Percentiles rank a stretch among this genome's conserved stretches.
phyloP scores from a whole-genome alignment of 2,329 filamentous ascomycete species.

The Cytospora paraplurivora region DNA sequence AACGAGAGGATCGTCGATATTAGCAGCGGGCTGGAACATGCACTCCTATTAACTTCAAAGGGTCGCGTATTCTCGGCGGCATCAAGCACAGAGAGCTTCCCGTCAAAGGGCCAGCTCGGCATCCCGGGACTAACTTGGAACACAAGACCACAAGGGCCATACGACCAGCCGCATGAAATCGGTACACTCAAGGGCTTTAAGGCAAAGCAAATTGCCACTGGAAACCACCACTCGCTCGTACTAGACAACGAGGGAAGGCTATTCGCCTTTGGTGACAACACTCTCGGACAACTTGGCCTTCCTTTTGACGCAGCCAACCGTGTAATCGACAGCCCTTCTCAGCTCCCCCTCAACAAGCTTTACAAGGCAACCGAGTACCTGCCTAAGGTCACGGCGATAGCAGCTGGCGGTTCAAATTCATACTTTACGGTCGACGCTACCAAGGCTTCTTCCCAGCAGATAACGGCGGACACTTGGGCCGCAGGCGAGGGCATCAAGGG shows the following conservation, averaged over 20 bases:
- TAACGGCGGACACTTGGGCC: constrained; percentile 80
- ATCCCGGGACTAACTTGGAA: constrained; percentile 80
- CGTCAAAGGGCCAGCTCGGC: constrained; percentile 82
- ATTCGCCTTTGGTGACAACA: constrained; percentile 91
- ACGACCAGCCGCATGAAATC: constrained; percentile 82
- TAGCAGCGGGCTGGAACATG: constrained; percentile 80
- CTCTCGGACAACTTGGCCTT: constrained; percentile 87
- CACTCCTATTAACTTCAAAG: constrained; percentile 77
- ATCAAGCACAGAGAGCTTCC: constrained; percentile 75
- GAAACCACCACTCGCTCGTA: constrained; percentile 83
- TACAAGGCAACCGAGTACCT: constrained; percentile 67
- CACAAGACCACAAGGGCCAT: constrained; percentile 74
- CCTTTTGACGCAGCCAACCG: constrained; percentile 64
- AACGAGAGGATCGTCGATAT: constrained; percentile 76
- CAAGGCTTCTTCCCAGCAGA: constrained; percentile 50
- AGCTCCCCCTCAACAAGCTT: constrained; percentile 69
- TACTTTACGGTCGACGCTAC: constrained; percentile 85
- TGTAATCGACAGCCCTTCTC: constrained; percentile 68
- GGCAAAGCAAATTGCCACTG: constrained; percentile 74
- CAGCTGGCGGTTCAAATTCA: constrained; percentile 83
- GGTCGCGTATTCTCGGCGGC: constrained; percentile 91
- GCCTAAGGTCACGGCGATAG: constrained; percentile 73
- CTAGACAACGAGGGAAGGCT: constrained; percentile 75
- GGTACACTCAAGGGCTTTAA: constrained; percentile 69
- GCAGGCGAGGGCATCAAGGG: constrained; percentile 87